phyloP scores from a whole-genome alignment of 2,329 filamentous ascomycete genomes.

The Zopfia rhizophila region DNA sequence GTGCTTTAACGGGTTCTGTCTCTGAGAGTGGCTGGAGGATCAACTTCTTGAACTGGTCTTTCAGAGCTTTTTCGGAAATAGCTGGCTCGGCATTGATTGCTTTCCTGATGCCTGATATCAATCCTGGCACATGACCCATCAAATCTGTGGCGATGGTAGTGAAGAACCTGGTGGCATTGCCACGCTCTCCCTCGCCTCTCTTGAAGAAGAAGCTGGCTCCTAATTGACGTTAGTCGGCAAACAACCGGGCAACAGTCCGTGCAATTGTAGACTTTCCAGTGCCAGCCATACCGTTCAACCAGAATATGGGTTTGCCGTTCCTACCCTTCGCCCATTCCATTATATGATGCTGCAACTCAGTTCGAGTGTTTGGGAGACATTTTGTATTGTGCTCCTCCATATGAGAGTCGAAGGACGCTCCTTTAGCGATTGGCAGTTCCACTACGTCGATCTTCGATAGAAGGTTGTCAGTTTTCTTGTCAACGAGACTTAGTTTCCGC shows the following conservation, averaged over 20 bases:
- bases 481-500: too few species aligned
- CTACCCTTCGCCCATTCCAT: background rate
- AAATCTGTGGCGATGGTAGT: constrained; percentile 3
- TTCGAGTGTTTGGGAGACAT: constrained; percentile 12
- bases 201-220: constrained; percentile 12
- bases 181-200: background rate
- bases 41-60: constrained; percentile 3
- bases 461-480: too few species aligned
- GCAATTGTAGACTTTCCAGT: background rate
- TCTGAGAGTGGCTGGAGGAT: background rate
- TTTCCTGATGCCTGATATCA: background rate
- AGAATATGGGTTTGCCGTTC: constrained; percentile 2
- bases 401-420: constrained; percentile 1
- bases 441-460: too few species aligned
- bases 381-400: constrained; percentile 1
- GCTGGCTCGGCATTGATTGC: background rate
- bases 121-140: background rate
- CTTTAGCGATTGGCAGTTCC: background rate
- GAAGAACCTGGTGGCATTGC: background rate
- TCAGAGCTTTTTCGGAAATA: background rate
- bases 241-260: too few species aligned
- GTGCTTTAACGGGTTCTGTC: background rate
- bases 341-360: background rate
- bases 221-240: constrained; percentile 17
- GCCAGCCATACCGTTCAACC: background rate